These are phyloP conservation scores for Bruguiera hainesii DNA, from an alignment of 441 rosid genomes.

Conservation along the genomic window DNA sequence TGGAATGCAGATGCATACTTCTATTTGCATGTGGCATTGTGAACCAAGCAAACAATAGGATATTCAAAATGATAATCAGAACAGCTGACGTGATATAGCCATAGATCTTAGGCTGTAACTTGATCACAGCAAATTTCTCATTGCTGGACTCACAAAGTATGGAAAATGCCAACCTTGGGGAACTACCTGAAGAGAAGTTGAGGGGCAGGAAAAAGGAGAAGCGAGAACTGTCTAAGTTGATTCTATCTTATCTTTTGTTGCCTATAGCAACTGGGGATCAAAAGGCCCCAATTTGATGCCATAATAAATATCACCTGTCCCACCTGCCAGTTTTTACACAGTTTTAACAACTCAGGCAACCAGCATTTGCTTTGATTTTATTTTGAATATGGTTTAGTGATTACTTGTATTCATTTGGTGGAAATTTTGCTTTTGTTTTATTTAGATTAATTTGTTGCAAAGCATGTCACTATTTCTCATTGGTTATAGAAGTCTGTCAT, in stretches of 20 bases:
- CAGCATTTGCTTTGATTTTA: background rate
- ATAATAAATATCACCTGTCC: background rate
- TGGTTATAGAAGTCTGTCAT: background rate
- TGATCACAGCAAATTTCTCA: too few relatives aligned
- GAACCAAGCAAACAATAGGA: background rate
- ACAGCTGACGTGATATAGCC: background rate
- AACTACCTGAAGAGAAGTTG: too few relatives aligned
- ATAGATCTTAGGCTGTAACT: background rate
- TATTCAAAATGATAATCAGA: too few relatives aligned
- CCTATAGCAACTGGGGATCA: too few relatives aligned
- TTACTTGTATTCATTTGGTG: background rate
- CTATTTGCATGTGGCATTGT: background rate
- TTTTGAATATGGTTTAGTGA: background rate
- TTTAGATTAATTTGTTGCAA: background rate
- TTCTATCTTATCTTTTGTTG: too few relatives aligned
- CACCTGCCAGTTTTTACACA: background rate
- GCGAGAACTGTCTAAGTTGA: too few relatives aligned
- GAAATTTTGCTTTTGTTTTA: background rate
- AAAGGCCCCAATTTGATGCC: too few relatives aligned
- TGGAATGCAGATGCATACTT: background rate
- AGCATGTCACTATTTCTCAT: background rate
- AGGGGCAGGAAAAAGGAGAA: too few relatives aligned
- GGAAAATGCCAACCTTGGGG: too few relatives aligned
- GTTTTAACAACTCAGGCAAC: background rate
- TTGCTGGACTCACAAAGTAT: too few relatives aligned